A percentile compares a stretch with the other conserved stretches of the same genome.
These are phyloP conservation scores for Physcomitrium patens DNA, from an alignment of 225 moss, liverwort and hornwort species.

Conservation along the genomic window DNA sequence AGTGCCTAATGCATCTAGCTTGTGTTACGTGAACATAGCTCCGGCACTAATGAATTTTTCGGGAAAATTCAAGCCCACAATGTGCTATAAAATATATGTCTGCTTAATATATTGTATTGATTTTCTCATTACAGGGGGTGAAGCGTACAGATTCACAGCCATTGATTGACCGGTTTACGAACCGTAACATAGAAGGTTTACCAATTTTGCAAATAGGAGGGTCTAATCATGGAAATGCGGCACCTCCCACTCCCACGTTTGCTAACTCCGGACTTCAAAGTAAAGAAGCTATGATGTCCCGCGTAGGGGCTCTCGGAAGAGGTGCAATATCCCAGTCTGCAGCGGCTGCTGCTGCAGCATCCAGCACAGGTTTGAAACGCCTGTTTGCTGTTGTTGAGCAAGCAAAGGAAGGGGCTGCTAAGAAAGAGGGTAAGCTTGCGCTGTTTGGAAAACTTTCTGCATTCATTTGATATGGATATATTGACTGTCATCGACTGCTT, in stretches of 20 bases:
- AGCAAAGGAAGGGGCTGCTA: conserved; percentile 97
- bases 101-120: conserved; percentile 17
- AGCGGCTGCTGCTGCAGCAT: conserved; percentile 91
- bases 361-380: conserved; percentile 93
- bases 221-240: conserved; percentile 38
- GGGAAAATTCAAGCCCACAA: background rate
- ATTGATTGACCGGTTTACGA: conserved; percentile 80
- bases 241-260: conserved; percentile 45
- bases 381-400: conserved; percentile 91
- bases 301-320: conserved; percentile 88
- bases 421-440: conserved; percentile 76
- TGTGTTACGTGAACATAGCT: conserved; percentile 9
- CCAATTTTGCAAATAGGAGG: conserved; percentile 43
- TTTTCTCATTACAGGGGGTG: conserved; percentile 64
- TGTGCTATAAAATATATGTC: background rate
- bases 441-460: background rate
- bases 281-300: conserved; percentile 94
- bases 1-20: no score
- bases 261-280: conserved; percentile 66
- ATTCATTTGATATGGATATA: background rate
- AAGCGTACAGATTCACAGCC: conserved; percentile 96
- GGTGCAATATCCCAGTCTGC: conserved; percentile 98
- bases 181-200: conserved; percentile 74
- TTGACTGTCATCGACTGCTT: no score
- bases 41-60: background rate